Evolutionary conservation across 2,329 filamentous ascomycete species (phyloP), one percentile per base, ranked within the genome.

Genomic region (Trichoderma arundinaceum): DNA sequence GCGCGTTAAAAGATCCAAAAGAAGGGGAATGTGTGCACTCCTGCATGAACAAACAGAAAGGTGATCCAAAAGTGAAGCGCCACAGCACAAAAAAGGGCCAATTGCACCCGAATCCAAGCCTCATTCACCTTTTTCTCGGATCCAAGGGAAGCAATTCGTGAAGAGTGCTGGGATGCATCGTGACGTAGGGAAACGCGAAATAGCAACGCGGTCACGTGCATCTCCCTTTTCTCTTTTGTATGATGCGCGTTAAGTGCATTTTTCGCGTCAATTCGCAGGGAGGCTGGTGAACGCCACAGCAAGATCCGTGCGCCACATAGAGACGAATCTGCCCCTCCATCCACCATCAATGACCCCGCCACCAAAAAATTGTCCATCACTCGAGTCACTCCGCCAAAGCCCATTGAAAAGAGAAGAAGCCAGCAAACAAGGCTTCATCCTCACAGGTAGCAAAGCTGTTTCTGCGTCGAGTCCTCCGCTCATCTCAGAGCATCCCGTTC

Each of bases 401-500:
- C 48, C 22, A 65, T 65, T 46, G 17, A 46, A 44, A n/a, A 44
- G 33, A 56, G 51, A 35, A 57, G 56, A 65, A 64, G 61, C 61
- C 61, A 28, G 15, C 13, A 48, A 19, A 7, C 19, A 12, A 43
- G 66, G 63, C 66, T 67, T 67, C 66, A 38, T n/a, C 35, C 7
- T 4, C 49, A 62, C 19, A 33, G 49, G 5, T 28, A 38, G 56
- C 69, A 76, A 83, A 79, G 69, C 79, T 84, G 81, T 81, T 82
- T 70, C 76, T 78, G 73, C 78, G 85, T 65, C 79, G 72, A 35
- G 64, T 62, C 72, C 17, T 73, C 73, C 73, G 77, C 73, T 73
- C 76, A 70, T 67, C 71, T 61, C 69, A 70, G 72, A 73, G 69
- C 74, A 77, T 69, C 74, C 19, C 74, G 12, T 48, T 8, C 4